Evolutionary conservation across 768 basidiomycete genomes (phyloP).

Genomic region (Hericium coralloides): DNA sequence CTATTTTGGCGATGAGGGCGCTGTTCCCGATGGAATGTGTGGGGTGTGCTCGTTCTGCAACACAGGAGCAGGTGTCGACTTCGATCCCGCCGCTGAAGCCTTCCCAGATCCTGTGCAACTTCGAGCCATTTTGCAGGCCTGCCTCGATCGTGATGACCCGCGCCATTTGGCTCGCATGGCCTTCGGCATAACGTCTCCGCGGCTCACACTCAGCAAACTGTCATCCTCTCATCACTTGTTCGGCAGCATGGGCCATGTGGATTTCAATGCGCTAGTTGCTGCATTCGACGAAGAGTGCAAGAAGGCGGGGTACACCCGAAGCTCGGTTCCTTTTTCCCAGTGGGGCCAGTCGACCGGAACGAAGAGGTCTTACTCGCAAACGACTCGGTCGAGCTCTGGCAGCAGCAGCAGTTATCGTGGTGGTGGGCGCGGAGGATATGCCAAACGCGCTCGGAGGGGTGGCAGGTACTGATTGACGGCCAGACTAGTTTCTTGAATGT

Average conservation of each 20-base stretch:
- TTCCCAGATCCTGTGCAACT: constrained; percentile 23
- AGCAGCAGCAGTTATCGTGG: not conserved
- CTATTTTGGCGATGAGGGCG: constrained; percentile 36
- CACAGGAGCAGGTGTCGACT: constrained; percentile 25
- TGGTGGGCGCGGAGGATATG: not conserved
- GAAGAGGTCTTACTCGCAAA: not conserved
- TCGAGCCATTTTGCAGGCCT: constrained; percentile 30
- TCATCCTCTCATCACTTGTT: constrained; percentile 33
- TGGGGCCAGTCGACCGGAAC: not conserved
- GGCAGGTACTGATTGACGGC: not conserved
- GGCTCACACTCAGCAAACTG: constrained; percentile 34
- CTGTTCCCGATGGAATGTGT: constrained; percentile 32
- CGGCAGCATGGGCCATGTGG: constrained; percentile 31
- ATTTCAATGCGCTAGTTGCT: constrained; percentile 31
- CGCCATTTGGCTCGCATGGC: constrained; percentile 42
- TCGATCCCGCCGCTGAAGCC: constrained; percentile 16
- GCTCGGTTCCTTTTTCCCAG: not conserved
- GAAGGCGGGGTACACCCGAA: constrained; percentile 23
- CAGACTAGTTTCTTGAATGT: too few relatives aligned
- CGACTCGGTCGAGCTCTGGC: not conserved
- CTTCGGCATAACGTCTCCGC: constrained; percentile 39
- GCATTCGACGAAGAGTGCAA: constrained; percentile 35
- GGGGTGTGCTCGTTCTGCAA: constrained; percentile 35
- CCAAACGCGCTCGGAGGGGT: not conserved
- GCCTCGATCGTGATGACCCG: constrained; percentile 38